Base-by-base conservation (phyloP, 225 moss, liverwort and hornwort genomes). In the Asterella californica region DNA sequence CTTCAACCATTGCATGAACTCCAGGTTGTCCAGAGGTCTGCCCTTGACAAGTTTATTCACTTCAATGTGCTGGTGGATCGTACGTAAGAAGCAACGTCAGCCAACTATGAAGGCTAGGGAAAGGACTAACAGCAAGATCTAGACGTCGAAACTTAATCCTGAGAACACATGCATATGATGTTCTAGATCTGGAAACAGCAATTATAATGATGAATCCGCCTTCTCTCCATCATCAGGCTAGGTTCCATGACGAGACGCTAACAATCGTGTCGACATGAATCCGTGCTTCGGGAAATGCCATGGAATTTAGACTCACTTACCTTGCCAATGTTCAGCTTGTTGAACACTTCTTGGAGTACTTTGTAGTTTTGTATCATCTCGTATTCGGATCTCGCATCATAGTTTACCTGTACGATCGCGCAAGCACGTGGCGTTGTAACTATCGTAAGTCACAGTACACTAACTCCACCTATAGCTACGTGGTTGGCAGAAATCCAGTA, bases 331-430 rank as follows among this genome's bases (percentile, higher is more conserved):
- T 92, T 94, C 5, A 97, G 75, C 91, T 94, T 97, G 86, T 90
- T 97, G 79, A 94, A 97, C n/a, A 97, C 93, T 67, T 97, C 96
- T 69, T 97, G 96, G 22, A 97, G 85, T 72, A 97, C 91, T 85
- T 97, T 97, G 80, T 97, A 97, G 87, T 97, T 97, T 83, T 97
- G 96, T 74, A 97, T 97, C 96, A 97, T 97, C 78, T 97, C 96
- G 74, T 97, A 97, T 83, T 97, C 96, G 21, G 91, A 89, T 85
- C 93, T 93, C 9, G 96, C 96, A 57, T 94, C 96, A 84, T 94
- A 97, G 83, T 91, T 92, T 2, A 90, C 90, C 90, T 90, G 86
- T 71, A 33, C 24, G 4, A 70, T 2, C n/a, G 12, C 12, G 52
- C 52, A 14, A 1, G 67, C 21, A 71, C 22, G 71, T 33, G 42